Evolutionary conservation across 2,329 filamentous ascomycete species (phyloP), one percentile per base, ranked within the genome.

Genomic region (Botryosphaeria dothidea): DNA sequence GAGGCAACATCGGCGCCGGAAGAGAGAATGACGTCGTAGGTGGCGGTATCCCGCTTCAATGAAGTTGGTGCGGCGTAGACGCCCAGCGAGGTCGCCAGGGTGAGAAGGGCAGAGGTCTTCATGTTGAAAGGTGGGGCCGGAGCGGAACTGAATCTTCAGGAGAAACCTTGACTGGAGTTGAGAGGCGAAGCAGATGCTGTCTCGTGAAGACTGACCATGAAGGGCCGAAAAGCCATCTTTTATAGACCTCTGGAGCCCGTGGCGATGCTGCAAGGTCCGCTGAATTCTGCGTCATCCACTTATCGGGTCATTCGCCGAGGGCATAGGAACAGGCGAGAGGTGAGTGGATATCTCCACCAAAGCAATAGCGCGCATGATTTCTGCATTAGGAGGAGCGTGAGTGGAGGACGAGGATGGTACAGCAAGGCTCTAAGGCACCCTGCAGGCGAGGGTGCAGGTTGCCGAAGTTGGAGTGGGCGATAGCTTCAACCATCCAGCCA

Each of bases 301-400:
- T 48, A 46, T 34, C 61, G 43, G 61, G 61, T 64, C 61, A 64
- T 64, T 54, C 61, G 49, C 61, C 61, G 49, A 46, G 23, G 41
- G 36, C 49, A 52, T 21, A 56, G 49, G 41, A 38, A 45, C 60
- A 63, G 25, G 23, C 36, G 17, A 45, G 54, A 45, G 4, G 56
- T 19, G 27, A 21, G 56, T 60, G 56, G 56, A 27, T 60, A 60
- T 60, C 38, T 31, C 43, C 25, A 38, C 4, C 21, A 34, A 46
- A 45, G 56, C 19, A 60, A 17, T 15, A 60, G 25, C 56, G 41
- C 56, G 56, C 56, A 60, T 60, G 56, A 60, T 60, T 60, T 5
- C 56, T 60, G 17, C 36, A 60, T 60, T 17, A n/a, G 43, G 41
- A 11, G 25, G 56, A 19, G 41, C 38, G 41, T 60, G 38, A 13